These are phyloP conservation scores for Colletotrichum australisinense DNA, from an alignment of 2,329 filamentous ascomycete genomes.

Conservation along the genomic window DNA sequence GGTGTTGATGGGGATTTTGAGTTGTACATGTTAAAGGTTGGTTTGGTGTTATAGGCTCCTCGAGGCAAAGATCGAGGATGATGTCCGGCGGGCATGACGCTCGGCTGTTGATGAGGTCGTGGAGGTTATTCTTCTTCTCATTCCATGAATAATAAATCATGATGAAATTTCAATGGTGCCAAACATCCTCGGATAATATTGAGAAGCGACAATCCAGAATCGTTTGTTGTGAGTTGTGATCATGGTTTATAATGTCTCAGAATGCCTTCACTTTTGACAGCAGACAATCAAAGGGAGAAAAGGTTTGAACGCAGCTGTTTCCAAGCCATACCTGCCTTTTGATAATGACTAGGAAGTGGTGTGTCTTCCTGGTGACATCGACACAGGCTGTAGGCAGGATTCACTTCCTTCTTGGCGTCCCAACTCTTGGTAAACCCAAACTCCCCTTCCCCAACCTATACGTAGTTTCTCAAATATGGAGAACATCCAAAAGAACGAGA, in stretches of 20 bases:
- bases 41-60: constrained; percentile 2
- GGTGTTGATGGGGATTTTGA: background rate
- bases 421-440: too few relatives aligned
- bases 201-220: too few relatives aligned
- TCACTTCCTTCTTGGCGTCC: too few relatives aligned
- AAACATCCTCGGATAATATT: background rate
- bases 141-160: constrained; percentile 11
- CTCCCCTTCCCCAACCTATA: too few relatives aligned
- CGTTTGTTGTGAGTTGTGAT: background rate
- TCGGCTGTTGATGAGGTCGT: background rate
- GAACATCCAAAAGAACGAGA: too few relatives aligned
- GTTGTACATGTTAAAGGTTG: background rate
- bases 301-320: background rate
- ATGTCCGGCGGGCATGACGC: constrained; percentile 7
- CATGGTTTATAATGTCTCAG: background rate
- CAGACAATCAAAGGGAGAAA: background rate
- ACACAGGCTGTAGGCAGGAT: too few relatives aligned
- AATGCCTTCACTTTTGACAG: background rate
- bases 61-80: constrained; percentile 12
- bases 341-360: too few relatives aligned
- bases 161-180: background rate
- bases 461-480: too few relatives aligned
- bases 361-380: too few relatives aligned
- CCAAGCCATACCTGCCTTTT: too few relatives aligned
- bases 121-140: background rate